Evolutionary conservation across 78 protist species (phyloP).

Genomic region (Emiliania huxleyi): DNA sequence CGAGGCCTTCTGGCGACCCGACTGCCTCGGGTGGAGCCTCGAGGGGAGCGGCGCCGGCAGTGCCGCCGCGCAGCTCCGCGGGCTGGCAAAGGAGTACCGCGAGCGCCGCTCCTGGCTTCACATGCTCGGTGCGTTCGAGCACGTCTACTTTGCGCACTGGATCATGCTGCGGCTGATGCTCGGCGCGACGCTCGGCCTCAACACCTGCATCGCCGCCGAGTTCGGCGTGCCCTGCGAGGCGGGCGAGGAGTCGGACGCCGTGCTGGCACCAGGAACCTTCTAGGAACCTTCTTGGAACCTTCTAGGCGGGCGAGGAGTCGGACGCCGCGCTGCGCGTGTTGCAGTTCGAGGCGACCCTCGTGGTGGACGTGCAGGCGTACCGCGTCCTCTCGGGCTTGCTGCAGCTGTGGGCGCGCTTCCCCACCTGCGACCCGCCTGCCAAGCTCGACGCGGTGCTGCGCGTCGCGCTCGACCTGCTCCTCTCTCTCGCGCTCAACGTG

Average conservation of each 20-base stretch:
- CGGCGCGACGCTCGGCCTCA: neutral
- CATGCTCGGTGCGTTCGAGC: neutral
- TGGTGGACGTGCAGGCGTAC: neutral
- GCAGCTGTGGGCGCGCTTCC: neutral
- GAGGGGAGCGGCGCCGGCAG: neutral
- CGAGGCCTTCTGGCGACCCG: neutral
- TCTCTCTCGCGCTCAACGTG: neutral
- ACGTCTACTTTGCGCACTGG: neutral
- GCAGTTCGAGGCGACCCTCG: neutral
- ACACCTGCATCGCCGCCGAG: neutral
- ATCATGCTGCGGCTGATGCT: neutral
- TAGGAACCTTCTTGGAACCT: too few relatives aligned
- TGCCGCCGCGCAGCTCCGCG: neutral
- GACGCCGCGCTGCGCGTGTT: neutral
- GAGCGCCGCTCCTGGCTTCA: slow-evolving; percentile 1
- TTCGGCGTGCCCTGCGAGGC: neutral
- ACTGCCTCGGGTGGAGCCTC: neutral
- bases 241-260: neutral
- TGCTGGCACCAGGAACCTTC: neutral
- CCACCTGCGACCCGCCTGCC: neutral
- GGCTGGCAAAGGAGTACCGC: neutral
- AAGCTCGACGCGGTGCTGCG: neutral
- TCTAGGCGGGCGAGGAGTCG: neutral
- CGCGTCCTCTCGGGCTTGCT: neutral
- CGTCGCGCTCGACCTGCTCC: neutral